phyloP scores from a whole-genome alignment of 2,329 filamentous ascomycete genomes.

The Thelonectria discophora region DNA sequence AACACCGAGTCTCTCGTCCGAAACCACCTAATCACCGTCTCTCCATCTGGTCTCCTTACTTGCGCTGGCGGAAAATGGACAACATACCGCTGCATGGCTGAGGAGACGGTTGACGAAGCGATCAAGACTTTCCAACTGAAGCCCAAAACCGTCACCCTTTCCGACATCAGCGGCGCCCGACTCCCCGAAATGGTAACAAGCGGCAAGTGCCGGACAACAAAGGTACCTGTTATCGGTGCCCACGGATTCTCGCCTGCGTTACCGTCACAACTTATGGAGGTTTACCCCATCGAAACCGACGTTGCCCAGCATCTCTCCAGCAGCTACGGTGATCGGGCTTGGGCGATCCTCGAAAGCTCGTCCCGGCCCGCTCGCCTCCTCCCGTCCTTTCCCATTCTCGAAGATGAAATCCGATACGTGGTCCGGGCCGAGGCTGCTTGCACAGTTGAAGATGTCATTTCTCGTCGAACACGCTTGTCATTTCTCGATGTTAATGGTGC shows the following conservation, averaged over 20 bases:
- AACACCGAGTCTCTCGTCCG: conserved; percentile 86
- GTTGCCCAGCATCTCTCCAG: conserved; percentile 54
- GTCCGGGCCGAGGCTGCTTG: conserved; percentile 78
- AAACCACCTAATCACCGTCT: conserved; percentile 81
- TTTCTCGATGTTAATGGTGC: conserved; percentile 79
- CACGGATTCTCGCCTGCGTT: conserved; percentile 68
- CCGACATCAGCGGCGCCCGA: conserved; percentile 73
- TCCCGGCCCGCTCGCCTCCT: conserved; percentile 69
- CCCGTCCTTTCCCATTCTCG: conserved; percentile 74
- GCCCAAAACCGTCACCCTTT: conserved; percentile 60
- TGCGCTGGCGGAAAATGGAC: conserved; percentile 90
- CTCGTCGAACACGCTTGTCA: conserved; percentile 75
- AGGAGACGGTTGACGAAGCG: conserved; percentile 84
- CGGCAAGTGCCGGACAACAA: conserved; percentile 78
- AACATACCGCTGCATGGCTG: conserved; percentile 88
- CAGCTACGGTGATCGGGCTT: conserved; percentile 67
- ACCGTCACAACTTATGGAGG: conserved; percentile 50
- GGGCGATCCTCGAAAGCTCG: conserved; percentile 71
- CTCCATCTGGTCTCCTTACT: conserved; percentile 77
- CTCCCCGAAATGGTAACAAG: conserved; percentile 60
- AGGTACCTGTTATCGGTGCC: conserved; percentile 76
- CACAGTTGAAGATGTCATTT: conserved; percentile 75
- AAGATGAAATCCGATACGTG: conserved; percentile 77
- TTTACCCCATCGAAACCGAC: conserved; percentile 47
- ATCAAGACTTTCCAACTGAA: conserved; percentile 71